phyloP scores from a whole-genome alignment of 805 yeast species.

The Pichia nanzhaoensis region DNA sequence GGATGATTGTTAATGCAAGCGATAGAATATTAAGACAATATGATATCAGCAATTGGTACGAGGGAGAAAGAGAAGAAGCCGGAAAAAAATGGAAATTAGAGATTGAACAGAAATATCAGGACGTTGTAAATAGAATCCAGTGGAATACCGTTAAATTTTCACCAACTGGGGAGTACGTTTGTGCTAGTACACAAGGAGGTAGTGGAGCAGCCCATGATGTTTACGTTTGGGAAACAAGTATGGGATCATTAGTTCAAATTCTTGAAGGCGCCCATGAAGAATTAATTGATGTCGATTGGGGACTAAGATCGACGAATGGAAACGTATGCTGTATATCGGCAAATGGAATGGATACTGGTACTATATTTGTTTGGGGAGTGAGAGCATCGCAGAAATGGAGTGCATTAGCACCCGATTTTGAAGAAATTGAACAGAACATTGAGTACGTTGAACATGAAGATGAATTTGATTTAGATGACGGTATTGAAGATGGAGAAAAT shows the following conservation, averaged over 20 bases:
- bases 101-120: slow-evolving; percentile 78
- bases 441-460: slow-evolving; percentile 85
- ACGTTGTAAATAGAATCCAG: slow-evolving; percentile 78
- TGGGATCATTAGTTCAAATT: slow-evolving; percentile 81
- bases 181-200: slow-evolving; percentile 83
- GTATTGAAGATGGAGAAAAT: too few species aligned
- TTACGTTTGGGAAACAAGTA: slow-evolving; percentile 85
- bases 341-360: slow-evolving; percentile 80
- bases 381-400: slow-evolving; percentile 90
- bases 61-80: slow-evolving; percentile 18
- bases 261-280: slow-evolving; percentile 90
- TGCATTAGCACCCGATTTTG: slow-evolving; percentile 94
- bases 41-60: slow-evolving; percentile 28
- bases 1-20: slow-evolving; percentile 67
- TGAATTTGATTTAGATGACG: slow-evolving; percentile 57
- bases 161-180: slow-evolving; percentile 72
- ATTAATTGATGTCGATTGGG: slow-evolving; percentile 78
- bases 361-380: slow-evolving; percentile 75
- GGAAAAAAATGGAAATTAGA: slow-evolving; percentile 45
- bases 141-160: slow-evolving; percentile 82
- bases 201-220: slow-evolving; percentile 86
- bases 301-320: slow-evolving; percentile 36
- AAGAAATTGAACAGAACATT: slow-evolving; percentile 86
- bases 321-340: slow-evolving; percentile 68
- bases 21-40: slow-evolving; percentile 69